phyloP scores from a whole-genome alignment of 345 rosid genomes.

The Dovyalis caffra region DNA sequence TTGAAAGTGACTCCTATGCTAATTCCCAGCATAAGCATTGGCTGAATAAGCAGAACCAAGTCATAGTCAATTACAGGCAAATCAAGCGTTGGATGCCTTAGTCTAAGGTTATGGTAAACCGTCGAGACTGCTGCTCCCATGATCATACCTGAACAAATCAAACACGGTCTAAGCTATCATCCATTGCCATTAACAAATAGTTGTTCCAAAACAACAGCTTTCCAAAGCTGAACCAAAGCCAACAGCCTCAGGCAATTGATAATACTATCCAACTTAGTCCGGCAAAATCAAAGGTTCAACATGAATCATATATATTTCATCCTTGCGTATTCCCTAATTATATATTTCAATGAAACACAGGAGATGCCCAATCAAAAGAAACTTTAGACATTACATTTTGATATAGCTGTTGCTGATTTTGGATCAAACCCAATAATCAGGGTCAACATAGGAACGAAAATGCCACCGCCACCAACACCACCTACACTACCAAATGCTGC shows the following conservation, averaged over 20 bases:
- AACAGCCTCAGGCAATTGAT: too few relatives aligned
- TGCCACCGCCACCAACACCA: slow-evolving; percentile 38
- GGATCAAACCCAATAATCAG: slow-evolving; percentile 35
- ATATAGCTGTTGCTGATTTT: slow-evolving; percentile 34
- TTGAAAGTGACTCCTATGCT: slow-evolving; percentile 20
- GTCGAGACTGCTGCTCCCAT: slow-evolving; percentile 19
- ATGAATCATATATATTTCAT: too few relatives aligned
- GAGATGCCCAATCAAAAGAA: too few relatives aligned
- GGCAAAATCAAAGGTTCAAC: too few relatives aligned
- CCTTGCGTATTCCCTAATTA: too few relatives aligned
- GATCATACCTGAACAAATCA: slow-evolving; percentile 13
- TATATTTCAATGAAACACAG: background rate
- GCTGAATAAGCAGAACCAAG: slow-evolving; percentile 19
- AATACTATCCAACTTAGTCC: too few relatives aligned
- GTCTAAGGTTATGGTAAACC: slow-evolving; percentile 9
- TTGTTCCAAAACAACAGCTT: too few relatives aligned
- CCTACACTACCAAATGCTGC: slow-evolving; percentile 39
- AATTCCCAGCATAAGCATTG: too few relatives aligned
- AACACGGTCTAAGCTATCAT: background rate
- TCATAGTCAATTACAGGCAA: slow-evolving; percentile 19
- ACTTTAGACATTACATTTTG: slow-evolving; percentile 18
- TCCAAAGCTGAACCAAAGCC: too few relatives aligned
- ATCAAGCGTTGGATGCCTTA: slow-evolving; percentile 21
- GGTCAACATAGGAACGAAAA: too few relatives aligned
- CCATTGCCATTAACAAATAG: too few relatives aligned